Conservation (phyloP, 768 basidiomycete species). For the Fistulinella prunicolor region DNA sequence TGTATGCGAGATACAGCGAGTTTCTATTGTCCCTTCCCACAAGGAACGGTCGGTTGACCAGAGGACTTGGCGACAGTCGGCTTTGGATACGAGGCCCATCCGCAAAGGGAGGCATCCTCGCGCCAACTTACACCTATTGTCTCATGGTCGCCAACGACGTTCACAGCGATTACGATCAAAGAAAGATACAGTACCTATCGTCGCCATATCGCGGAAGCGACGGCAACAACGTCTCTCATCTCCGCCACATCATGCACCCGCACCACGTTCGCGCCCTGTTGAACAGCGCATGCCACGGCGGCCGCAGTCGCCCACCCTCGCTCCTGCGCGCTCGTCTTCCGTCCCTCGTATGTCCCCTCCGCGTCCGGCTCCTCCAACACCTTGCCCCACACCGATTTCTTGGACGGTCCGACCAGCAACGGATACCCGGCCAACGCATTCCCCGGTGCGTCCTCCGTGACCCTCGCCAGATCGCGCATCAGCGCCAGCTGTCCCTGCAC, state of each 20-base stretch:
- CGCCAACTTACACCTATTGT: too few relatives aligned
- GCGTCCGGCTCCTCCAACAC: slow-evolving; percentile 51
- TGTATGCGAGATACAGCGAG: too few relatives aligned
- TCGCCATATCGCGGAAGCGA: slow-evolving; percentile 61
- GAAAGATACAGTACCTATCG: too few relatives aligned
- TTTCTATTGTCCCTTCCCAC: too few relatives aligned
- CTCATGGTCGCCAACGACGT: too few relatives aligned
- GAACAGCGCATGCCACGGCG: slow-evolving; percentile 68
- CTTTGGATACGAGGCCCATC: too few relatives aligned
- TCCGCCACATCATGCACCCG: slow-evolving; percentile 79
- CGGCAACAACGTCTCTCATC: slow-evolving; percentile 68
- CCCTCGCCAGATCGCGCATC: slow-evolving; percentile 46
- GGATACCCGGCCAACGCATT: slow-evolving; percentile 62
- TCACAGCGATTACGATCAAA: too few relatives aligned
- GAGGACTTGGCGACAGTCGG: too few relatives aligned
- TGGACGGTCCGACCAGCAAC: slow-evolving; percentile 71
- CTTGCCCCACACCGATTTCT: slow-evolving; percentile 80
- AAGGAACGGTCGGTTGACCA: too few relatives aligned
- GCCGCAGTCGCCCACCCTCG: slow-evolving; percentile 79
- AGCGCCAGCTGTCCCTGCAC: slow-evolving; percentile 69
- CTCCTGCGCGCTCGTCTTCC: slow-evolving; percentile 60
- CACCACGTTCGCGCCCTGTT: slow-evolving; percentile 68
- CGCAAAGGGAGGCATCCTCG: slow-evolving; percentile 48
- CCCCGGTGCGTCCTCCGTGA: slow-evolving; percentile 42
- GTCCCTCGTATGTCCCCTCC: slow-evolving; percentile 40